Evolutionary conservation across 176 grass and related monocot genomes (phyloP).

Genomic region (Canna indica): DNA sequence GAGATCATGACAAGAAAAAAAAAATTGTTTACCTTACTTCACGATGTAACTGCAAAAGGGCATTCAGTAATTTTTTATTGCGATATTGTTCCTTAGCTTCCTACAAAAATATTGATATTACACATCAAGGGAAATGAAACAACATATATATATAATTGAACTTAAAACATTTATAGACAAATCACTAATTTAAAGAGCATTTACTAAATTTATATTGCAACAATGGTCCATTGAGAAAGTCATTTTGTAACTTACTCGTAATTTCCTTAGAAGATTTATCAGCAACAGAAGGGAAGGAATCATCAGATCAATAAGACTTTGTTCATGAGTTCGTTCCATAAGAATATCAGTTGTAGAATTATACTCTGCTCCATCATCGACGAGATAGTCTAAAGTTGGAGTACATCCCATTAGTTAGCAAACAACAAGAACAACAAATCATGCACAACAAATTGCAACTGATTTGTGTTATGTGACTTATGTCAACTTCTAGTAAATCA

Average conservation of each 20-base stretch:
- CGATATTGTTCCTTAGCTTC: conserved; percentile 84
- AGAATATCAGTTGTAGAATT: conserved; percentile 92
- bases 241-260: conserved; percentile 49
- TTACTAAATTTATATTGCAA: too few relatives aligned
- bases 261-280: conserved; percentile 73
- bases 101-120: conserved; percentile 34
- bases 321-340: conserved; percentile 80
- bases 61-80: conserved; percentile 88
- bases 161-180: not conserved
- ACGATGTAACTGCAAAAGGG: conserved; percentile 77
- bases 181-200: not conserved
- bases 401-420: conserved; percentile 10
- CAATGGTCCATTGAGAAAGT: not conserved
- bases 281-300: conserved; percentile 88
- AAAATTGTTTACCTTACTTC: conserved; percentile 66
- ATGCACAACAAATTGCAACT: not conserved
- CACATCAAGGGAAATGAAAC: not conserved
- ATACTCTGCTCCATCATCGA: conserved; percentile 91
- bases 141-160: not conserved
- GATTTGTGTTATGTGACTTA: too few relatives aligned
- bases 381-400: conserved; percentile 75
- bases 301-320: conserved; percentile 84
- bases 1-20: conserved; percentile 17
- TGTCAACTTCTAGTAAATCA: too few relatives aligned
- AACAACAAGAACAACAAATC: not conserved